A percentile compares a stretch with the other conserved stretches of the same genome.
Evolutionary conservation across 768 basidiomycete species (phyloP).

Genomic region (Hypsizygus marmoreus): DNA sequence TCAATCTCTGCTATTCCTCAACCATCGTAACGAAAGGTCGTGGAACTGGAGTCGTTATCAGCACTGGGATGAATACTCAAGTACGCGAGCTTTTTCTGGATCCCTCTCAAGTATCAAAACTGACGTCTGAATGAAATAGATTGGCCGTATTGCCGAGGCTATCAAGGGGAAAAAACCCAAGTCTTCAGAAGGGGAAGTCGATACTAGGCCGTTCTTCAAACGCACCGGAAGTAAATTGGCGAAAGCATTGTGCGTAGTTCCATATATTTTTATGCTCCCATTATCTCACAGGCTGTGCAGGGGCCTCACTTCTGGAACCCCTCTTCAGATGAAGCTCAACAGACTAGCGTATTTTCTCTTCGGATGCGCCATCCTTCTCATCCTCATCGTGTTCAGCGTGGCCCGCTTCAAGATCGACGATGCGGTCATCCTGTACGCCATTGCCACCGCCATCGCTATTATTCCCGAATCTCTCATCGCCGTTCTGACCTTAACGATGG

Average conservation of each 20-base stretch:
- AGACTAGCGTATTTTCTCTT: conserved; percentile 38
- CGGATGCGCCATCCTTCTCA: conserved; percentile 35
- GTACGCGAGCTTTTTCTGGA: conserved; percentile 31
- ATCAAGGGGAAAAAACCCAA: conserved; percentile 29
- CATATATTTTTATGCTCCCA: not conserved
- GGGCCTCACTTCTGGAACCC: conserved; percentile 36
- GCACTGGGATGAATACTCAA: conserved; percentile 56
- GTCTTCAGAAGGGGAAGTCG: conserved; percentile 9
- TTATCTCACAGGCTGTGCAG: conserved; percentile 17
- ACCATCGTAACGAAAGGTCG: conserved; percentile 50
- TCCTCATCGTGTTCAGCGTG: conserved; percentile 39
- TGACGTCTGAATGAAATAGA: conserved; percentile 18
- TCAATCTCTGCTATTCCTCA: conserved; percentile 46
- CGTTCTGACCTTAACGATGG: conserved; percentile 59
- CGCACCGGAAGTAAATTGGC: conserved; percentile 23
- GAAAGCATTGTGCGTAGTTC: conserved; percentile 27
- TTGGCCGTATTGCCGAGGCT: conserved; percentile 39
- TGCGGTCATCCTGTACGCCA: conserved; percentile 37
- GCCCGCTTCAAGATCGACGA: conserved; percentile 32
- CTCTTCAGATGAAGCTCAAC: conserved; percentile 38
- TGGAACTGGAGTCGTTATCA: conserved; percentile 46
- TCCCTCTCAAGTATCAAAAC: not conserved
- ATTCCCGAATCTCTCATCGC: conserved; percentile 46
- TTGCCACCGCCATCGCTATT: conserved; percentile 40
- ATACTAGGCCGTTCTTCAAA: conserved; percentile 23